Evolutionary conservation across 495 filamentous ascomycete genomes (phyloP).

Genomic region (Letharia lupina): DNA sequence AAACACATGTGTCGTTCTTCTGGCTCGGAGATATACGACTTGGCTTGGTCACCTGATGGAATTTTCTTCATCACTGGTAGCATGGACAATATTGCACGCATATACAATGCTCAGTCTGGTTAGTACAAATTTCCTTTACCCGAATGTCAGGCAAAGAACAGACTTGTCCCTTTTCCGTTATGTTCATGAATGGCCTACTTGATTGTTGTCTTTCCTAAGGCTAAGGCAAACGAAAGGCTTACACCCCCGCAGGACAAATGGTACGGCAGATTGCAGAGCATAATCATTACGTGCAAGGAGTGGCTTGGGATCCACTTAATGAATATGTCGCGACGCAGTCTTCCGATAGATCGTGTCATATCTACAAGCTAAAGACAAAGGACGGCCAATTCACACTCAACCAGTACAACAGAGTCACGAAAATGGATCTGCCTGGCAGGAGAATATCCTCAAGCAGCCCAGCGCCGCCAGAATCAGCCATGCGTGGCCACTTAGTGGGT

Average conservation of each 20-base stretch:
- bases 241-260: conserved; percentile 55
- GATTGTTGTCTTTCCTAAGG: background rate
- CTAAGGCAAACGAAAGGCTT: conserved; percentile 18
- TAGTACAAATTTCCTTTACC: conserved; percentile 22
- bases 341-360: conserved; percentile 94
- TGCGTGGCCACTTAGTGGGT: conserved; percentile 48
- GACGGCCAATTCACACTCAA: conserved; percentile 91
- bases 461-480: conserved; percentile 69
- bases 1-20: conserved; percentile 94
- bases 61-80: conserved; percentile 96
- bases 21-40: conserved; percentile 91
- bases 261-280: conserved; percentile 97
- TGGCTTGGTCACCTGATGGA: conserved; percentile 96
- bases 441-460: conserved; percentile 89
- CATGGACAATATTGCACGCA: conserved; percentile 97
- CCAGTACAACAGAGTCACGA: conserved; percentile 63
- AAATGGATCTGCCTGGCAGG: conserved; percentile 85
- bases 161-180: background rate
- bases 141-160: background rate
- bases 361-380: conserved; percentile 91
- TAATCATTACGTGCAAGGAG: conserved; percentile 97
- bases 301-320: conserved; percentile 97
- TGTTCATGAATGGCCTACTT: background rate
- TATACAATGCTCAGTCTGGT: conserved; percentile 95
- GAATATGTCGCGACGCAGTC: conserved; percentile 98